A percentile compares a stretch with the other conserved stretches of the same genome.
phyloP scores from a whole-genome alignment of 768 basidiomycete species.

The Lanmaoa pseudosensibilis region DNA sequence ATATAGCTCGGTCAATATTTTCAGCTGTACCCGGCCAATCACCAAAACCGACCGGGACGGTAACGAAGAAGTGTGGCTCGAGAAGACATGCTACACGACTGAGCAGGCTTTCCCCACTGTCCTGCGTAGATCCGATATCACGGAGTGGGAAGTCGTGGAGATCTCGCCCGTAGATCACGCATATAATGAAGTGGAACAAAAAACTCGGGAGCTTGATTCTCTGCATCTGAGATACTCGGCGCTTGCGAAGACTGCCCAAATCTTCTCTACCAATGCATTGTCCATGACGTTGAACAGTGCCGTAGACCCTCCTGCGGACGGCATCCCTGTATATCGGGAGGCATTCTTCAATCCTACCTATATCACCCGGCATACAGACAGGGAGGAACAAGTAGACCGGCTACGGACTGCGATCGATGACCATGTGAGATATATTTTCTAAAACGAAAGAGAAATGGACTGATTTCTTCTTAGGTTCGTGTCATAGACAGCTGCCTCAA shows the following conservation, averaged over 20 bases:
- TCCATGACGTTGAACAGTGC: conserved; percentile 86
- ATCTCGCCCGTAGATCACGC: conserved; percentile 87
- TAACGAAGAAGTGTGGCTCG: conserved; percentile 76
- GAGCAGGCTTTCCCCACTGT: conserved; percentile 92
- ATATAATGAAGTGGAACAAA: conserved; percentile 74
- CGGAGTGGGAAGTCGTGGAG: conserved; percentile 66
- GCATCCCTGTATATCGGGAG: conserved; percentile 74
- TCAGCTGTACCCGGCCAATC: conserved; percentile 73
- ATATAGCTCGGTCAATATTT: conserved; percentile 74
- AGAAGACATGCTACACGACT: conserved; percentile 85
- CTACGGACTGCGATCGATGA: conserved; percentile 76
- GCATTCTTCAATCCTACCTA: conserved; percentile 76
- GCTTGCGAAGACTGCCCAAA: conserved; percentile 73
- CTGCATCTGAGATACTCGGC: conserved; percentile 71
- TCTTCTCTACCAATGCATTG: conserved; percentile 74
- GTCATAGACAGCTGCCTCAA: conserved; percentile 82
- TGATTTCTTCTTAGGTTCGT: conserved; percentile 51
- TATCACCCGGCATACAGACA: conserved; percentile 63
- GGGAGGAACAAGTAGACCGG: conserved; percentile 68
- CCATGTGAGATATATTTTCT: conserved; percentile 48
- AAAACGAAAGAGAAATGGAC: background rate
- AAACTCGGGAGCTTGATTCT: conserved; percentile 72
- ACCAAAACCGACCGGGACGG: conserved; percentile 64
- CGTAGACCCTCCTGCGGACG: conserved; percentile 78
- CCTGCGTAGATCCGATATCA: conserved; percentile 83